These are phyloP conservation scores for Isoetes engelmannii DNA, from an alignment of 83 land plant genomes.

Conservation along the genomic window DNA sequence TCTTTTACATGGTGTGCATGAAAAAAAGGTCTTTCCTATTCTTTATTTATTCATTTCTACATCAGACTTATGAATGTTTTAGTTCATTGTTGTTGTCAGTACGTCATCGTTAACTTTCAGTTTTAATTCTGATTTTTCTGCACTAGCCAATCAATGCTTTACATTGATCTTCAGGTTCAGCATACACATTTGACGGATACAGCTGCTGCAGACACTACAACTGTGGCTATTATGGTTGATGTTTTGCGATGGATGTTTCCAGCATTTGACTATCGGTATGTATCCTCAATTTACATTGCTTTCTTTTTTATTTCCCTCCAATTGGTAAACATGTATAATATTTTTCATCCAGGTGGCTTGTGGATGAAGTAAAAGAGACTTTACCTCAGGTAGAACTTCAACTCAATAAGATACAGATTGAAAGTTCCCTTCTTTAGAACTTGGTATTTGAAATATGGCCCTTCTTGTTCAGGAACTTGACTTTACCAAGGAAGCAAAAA, in stretches of 20 bases:
- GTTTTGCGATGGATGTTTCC: slow-evolving; percentile 67
- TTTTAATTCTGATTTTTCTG: neutral
- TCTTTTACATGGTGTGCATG: no score
- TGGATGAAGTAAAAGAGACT: slow-evolving; percentile 88
- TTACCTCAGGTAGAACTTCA: slow-evolving; percentile 57
- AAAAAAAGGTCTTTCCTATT: neutral
- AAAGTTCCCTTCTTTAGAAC: no score
- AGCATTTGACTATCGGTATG: slow-evolving; percentile 77
- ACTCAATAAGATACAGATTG: neutral
- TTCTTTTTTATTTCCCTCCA: slow-evolving; percentile 1
- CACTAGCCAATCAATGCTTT: neutral
- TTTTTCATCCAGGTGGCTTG: slow-evolving; percentile 67
- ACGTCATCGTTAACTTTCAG: neutral
- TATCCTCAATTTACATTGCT: neutral
- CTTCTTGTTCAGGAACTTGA: slow-evolving; percentile 63
- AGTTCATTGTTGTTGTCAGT: neutral
- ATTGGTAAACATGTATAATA: slow-evolving; percentile 2
- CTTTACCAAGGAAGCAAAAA: slow-evolving; percentile 73
- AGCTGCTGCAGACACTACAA: slow-evolving; percentile 79
- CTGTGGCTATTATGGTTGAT: slow-evolving; percentile 66
- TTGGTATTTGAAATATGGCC: no score
- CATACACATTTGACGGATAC: slow-evolving; percentile 93
- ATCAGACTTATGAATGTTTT: neutral
- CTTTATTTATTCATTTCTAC: neutral
- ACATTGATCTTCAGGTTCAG: slow-evolving; percentile 53